Evolutionary conservation across 208 protist genomes (phyloP).

Genomic region (Acanthamoeba lenticulata): DNA sequence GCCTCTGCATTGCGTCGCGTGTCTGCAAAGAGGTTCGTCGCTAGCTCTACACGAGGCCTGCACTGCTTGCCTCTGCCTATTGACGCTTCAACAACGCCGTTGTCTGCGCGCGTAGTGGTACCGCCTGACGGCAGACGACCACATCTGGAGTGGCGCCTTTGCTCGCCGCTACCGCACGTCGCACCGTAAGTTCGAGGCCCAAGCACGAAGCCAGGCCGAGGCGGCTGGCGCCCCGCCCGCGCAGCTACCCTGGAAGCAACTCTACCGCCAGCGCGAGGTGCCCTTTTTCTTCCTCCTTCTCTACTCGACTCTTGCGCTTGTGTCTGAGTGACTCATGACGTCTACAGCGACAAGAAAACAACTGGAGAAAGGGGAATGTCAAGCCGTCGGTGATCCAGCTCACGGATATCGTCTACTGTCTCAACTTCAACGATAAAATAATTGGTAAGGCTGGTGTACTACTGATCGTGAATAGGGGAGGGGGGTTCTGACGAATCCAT

Average conservation of each 20-base stretch:
- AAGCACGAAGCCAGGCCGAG: not conserved
- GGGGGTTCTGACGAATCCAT: not conserved
- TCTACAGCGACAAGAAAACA: not conserved
- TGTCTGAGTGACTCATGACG: not conserved
- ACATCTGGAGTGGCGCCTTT: constrained; percentile 17
- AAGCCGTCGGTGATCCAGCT: not conserved
- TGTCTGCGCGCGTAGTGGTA: too few species aligned
- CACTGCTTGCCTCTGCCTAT: too few species aligned
- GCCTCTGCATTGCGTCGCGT: not conserved
- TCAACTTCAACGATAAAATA: constrained; percentile 51
- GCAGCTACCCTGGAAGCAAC: not conserved
- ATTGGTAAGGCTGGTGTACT: not conserved
- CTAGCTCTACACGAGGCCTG: not conserved
- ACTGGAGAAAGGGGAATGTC: constrained; percentile 8
- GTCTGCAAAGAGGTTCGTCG: constrained; percentile 5
- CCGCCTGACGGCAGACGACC: constrained; percentile 4
- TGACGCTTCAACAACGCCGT: too few species aligned
- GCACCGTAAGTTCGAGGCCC: not conserved
- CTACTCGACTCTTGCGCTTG: not conserved
- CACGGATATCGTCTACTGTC: constrained; percentile 48
- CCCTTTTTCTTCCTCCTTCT: not conserved
- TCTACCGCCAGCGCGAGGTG: not conserved
- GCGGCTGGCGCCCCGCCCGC: not conserved
- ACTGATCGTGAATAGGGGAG: not conserved
- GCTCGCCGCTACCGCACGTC: not conserved